Percentiles rank a stretch among this genome's conserved stretches.
phyloP scores from a whole-genome alignment of 331 rosid species.

The Phaseolus coccineus region DNA sequence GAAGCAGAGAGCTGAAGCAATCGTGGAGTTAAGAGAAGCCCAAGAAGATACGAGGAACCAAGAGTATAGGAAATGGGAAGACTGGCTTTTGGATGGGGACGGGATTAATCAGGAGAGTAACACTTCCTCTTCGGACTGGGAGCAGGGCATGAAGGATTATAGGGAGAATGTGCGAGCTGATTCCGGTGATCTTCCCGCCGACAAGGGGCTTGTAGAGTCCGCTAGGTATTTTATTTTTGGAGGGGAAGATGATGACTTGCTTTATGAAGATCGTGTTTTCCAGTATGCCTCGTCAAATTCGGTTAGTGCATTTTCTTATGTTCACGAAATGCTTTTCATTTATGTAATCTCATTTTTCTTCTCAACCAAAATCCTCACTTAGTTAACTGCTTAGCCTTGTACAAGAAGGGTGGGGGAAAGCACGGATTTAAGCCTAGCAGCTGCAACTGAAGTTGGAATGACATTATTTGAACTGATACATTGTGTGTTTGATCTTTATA shows the following conservation, averaged over 20 bases:
- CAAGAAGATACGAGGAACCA: conserved; percentile 69
- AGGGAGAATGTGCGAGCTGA: conserved; percentile 49
- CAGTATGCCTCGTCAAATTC: conserved; percentile 87
- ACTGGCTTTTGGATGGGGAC: conserved; percentile 70
- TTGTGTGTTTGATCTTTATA: background rate
- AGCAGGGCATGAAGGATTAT: conserved; percentile 48
- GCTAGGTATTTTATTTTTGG: conserved; percentile 64
- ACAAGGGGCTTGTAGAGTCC: conserved; percentile 64
- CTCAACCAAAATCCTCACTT: conserved; percentile 1
- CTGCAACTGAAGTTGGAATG: conserved; percentile 1
- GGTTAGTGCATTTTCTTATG: conserved; percentile 48
- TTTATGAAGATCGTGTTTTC: conserved; percentile 92
- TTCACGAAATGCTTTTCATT: background rate
- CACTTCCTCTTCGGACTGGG: conserved; percentile 58
- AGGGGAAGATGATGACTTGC: conserved; percentile 66
- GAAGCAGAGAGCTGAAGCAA: conserved; percentile 93
- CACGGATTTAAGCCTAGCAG: background rate
- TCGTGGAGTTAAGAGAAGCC: conserved; percentile 81
- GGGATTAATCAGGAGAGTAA: conserved; percentile 32
- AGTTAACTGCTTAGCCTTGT: background rate
- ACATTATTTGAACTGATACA: background rate
- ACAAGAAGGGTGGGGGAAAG: background rate
- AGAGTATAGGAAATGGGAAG: conserved; percentile 80
- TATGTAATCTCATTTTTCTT: background rate
- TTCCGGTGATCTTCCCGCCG: conserved; percentile 41